Conservation (phyloP, 768 basidiomycete genomes). For the Naganishia kalamii region DNA sequence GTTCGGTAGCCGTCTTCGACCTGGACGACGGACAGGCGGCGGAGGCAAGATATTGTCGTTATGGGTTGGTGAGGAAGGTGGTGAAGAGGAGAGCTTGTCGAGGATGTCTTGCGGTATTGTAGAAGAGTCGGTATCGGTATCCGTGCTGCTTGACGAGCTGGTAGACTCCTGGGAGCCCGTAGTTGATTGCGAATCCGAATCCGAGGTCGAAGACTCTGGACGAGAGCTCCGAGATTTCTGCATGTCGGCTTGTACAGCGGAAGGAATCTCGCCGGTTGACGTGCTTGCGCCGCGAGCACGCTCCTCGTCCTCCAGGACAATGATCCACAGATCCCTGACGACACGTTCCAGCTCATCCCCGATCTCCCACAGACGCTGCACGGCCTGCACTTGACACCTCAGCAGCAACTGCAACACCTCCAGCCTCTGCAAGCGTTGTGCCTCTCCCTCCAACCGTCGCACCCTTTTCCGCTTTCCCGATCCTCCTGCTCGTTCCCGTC, state of each 20-base stretch:
- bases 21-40: background rate
- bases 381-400: conserved; percentile 59
- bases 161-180: background rate
- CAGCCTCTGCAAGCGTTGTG: conserved; percentile 71
- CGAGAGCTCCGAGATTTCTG: no score
- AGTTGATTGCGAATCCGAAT: background rate
- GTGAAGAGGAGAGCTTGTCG: background rate
- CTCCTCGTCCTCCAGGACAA: background rate
- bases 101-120: background rate
- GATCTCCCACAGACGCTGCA: conserved; percentile 35
- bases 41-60: no score
- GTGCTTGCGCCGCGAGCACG: background rate
- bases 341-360: conserved; percentile 39
- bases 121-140: background rate
- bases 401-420: conserved; percentile 77
- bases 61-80: no score
- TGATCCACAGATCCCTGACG: background rate
- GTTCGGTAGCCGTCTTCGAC: background rate
- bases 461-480: conserved; percentile 54
- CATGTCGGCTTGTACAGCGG: no score
- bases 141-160: background rate
- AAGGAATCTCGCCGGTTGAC: background rate
- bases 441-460: conserved; percentile 72
- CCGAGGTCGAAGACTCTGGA: no score
- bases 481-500: conserved; percentile 55